Conservation (phyloP, 2,329 filamentous ascomycete species). For the Calonectria henricotiae region DNA sequence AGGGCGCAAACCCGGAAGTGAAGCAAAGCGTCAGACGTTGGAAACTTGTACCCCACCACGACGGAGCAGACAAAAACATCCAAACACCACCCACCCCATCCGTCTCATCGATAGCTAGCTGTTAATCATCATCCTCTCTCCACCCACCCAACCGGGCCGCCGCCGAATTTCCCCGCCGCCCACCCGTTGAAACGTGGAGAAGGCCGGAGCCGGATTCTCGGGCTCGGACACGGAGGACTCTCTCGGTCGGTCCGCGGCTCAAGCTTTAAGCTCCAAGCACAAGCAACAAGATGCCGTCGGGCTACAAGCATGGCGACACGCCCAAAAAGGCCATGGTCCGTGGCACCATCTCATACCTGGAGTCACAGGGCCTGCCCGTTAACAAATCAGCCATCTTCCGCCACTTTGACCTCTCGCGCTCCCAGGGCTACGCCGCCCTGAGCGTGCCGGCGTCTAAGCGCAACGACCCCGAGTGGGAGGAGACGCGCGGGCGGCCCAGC, state of each 20-base stretch:
- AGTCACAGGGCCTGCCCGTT: slow-evolving; percentile 58
- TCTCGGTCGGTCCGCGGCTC: slow-evolving; percentile 11
- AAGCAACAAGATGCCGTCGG: slow-evolving; percentile 50
- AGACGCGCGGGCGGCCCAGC: slow-evolving; percentile 58
- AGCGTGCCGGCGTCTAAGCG: slow-evolving; percentile 55
- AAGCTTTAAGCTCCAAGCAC: slow-evolving; percentile 1
- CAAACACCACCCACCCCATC: slow-evolving; percentile 54
- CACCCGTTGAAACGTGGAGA: slow-evolving; percentile 24
- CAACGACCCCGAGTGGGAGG: slow-evolving; percentile 60
- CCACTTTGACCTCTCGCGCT: slow-evolving; percentile 60
- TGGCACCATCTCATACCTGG: slow-evolving; percentile 61
- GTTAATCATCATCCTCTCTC: slow-evolving; percentile 39
- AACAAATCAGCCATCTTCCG: slow-evolving; percentile 62
- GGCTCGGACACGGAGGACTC: slow-evolving; percentile 7
- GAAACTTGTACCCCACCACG: slow-evolving; percentile 10
- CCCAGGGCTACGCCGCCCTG: slow-evolving; percentile 60
- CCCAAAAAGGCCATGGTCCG: slow-evolving; percentile 60
- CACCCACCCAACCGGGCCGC: slow-evolving; percentile 43
- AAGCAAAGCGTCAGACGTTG: not conserved
- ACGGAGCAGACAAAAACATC: slow-evolving; percentile 56
- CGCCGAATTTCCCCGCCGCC: slow-evolving; percentile 11
- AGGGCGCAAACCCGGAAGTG: slow-evolving; percentile 16
- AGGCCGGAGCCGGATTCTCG: slow-evolving; percentile 20
- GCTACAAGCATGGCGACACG: slow-evolving; percentile 59
- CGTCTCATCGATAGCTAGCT: slow-evolving; percentile 35